A percentile compares a stretch with the other conserved stretches of the same genome.
phyloP scores from a whole-genome alignment of 1,284 basidiomycete genomes.

The Cutaneotrichosporon cavernicola region DNA sequence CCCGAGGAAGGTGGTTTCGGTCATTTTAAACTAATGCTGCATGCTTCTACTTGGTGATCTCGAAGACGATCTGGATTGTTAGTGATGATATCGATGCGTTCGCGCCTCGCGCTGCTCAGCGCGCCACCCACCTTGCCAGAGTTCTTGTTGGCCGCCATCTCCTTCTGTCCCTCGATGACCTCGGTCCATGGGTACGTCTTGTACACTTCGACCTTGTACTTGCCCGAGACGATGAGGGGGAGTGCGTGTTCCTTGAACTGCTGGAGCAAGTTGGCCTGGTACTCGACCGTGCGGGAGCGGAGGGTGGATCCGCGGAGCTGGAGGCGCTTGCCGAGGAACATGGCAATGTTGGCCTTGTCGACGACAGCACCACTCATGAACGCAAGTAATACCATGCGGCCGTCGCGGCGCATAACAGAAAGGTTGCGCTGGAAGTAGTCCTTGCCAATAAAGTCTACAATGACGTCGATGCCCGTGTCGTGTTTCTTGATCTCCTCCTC shows the following conservation, averaged over 20 bases:
- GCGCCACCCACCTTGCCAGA: slow-evolving; percentile 56
- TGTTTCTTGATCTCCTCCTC: slow-evolving; percentile 54
- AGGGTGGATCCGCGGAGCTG: slow-evolving; percentile 86
- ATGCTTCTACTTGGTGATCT: slow-evolving; percentile 17
- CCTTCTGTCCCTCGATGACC: slow-evolving; percentile 77
- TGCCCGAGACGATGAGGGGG: slow-evolving; percentile 63
- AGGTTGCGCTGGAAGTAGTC: slow-evolving; percentile 84
- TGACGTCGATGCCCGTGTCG: slow-evolving; percentile 59
- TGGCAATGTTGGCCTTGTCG: slow-evolving; percentile 62
- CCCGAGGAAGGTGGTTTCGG: slow-evolving; percentile 1
- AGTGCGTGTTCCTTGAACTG: slow-evolving; percentile 64
- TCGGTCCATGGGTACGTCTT: slow-evolving; percentile 78
- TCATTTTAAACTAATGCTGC: background rate
- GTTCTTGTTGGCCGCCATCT: slow-evolving; percentile 82
- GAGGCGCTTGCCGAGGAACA: slow-evolving; percentile 75
- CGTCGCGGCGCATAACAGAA: slow-evolving; percentile 70
- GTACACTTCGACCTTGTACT: slow-evolving; percentile 72
- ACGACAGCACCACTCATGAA: slow-evolving; percentile 63
- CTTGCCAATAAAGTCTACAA: slow-evolving; percentile 73
- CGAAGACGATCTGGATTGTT: slow-evolving; percentile 25
- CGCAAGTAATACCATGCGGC: slow-evolving; percentile 61
- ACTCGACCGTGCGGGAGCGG: slow-evolving; percentile 71
- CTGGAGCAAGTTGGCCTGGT: slow-evolving; percentile 74
- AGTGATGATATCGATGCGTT: background rate
- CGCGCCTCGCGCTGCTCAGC: background rate